Conservation (phyloP, 768 basidiomycete genomes). For the Trametes maxima region DNA sequence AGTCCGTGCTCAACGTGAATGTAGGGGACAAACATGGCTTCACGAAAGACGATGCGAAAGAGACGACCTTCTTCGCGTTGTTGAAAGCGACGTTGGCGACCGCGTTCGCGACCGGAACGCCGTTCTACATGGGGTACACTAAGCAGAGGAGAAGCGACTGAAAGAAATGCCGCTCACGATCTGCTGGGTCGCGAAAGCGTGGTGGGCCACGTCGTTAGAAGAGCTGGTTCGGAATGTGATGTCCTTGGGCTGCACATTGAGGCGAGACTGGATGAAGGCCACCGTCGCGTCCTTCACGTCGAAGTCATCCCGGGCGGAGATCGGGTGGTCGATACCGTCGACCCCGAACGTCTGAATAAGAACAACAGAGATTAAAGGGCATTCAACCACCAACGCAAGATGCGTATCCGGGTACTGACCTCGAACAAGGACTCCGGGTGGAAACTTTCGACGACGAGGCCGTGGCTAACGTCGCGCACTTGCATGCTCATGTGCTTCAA, state of each 20-base stretch:
- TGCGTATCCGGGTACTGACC: constrained; percentile 12
- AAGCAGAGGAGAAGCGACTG: background rate
- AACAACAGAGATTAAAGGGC: background rate
- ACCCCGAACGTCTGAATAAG: constrained; percentile 29
- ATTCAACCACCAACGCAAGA: background rate
- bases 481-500: constrained; percentile 30
- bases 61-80: constrained; percentile 41
- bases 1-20: too few relatives aligned
- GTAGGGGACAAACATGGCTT: constrained; percentile 38
- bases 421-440: constrained; percentile 32
- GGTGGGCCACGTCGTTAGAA: constrained; percentile 17
- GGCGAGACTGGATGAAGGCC: constrained; percentile 28
- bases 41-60: constrained; percentile 52
- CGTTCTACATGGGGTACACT: constrained; percentile 27
- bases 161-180: constrained; percentile 18
- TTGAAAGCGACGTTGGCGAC: constrained; percentile 49
- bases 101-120: constrained; percentile 39
- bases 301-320: constrained; percentile 25
- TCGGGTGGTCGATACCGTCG: constrained; percentile 27
- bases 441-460: constrained; percentile 29
- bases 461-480: constrained; percentile 22
- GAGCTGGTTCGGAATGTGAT: constrained; percentile 25
- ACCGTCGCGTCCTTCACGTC: constrained; percentile 27
- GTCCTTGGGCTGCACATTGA: constrained; percentile 21
- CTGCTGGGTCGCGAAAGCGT: constrained; percentile 29